These are phyloP conservation scores for Manihot esculenta DNA, from an alignment of 441 rosid species.

Conservation along the genomic window DNA sequence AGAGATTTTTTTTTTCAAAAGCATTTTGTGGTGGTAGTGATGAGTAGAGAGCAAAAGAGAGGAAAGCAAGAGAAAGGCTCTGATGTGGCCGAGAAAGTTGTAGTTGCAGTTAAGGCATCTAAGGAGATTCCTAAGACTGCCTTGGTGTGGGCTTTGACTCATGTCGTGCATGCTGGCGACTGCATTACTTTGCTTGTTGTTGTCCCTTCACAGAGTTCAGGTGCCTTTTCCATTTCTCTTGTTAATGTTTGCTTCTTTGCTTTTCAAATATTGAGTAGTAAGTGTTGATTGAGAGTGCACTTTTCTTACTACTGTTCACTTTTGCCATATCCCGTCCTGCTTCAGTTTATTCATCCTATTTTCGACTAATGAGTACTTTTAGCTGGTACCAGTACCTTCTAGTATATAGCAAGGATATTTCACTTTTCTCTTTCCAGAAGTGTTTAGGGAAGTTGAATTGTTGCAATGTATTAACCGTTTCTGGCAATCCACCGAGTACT, in stretches of 20 bases:
- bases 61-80: slow-evolving; percentile 54
- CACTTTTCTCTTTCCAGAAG: neutral
- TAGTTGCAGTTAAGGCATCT: slow-evolving; percentile 95
- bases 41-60: slow-evolving; percentile 59
- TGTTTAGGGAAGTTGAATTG: neutral
- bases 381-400: neutral
- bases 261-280: neutral
- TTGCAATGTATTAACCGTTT: neutral
- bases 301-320: neutral
- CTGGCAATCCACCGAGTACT: neutral
- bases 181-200: slow-evolving; percentile 92
- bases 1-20: slow-evolving; percentile 8
- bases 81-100: slow-evolving; percentile 73
- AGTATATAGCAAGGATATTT: neutral
- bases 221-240: slow-evolving; percentile 32
- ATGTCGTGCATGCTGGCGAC: slow-evolving; percentile 96
- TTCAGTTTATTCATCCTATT: neutral
- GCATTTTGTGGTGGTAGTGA: slow-evolving; percentile 18
- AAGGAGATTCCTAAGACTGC: slow-evolving; percentile 95
- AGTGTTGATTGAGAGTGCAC: neutral
- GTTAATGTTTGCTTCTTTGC: neutral
- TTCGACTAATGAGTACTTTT: neutral
- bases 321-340: neutral
- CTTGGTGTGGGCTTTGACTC: slow-evolving; percentile 96
- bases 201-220: slow-evolving; percentile 72